Percentiles rank a stretch among this genome's conserved stretches.
These are phyloP conservation scores for Microstegium vimineum DNA, from an alignment of 176 grass and related monocot species.

Conservation along the genomic window DNA sequence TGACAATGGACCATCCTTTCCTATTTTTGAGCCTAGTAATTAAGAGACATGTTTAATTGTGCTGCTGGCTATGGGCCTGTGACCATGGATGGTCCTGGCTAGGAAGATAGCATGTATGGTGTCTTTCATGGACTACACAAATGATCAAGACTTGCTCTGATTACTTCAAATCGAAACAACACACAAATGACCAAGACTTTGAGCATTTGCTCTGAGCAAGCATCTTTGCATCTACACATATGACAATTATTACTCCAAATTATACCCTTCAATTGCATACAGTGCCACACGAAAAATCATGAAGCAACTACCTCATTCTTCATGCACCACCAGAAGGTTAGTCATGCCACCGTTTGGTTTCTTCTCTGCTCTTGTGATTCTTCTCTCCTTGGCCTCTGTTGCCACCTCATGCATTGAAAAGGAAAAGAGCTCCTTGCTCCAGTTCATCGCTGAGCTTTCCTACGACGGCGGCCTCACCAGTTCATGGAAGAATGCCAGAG, in stretches of 20 bases:
- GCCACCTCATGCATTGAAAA: background rate
- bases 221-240: background rate
- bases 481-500: background rate
- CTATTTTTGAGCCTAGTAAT: background rate
- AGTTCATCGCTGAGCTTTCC: background rate
- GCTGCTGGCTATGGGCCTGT: background rate
- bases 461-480: background rate
- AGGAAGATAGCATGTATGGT: background rate
- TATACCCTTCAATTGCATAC: background rate
- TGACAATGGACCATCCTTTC: background rate
- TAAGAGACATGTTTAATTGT: background rate
- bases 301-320: background rate
- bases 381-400: background rate
- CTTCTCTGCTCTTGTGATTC: background rate
- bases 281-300: background rate
- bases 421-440: slow-evolving; percentile 26
- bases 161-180: background rate
- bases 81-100: background rate
- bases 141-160: background rate
- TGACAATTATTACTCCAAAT: background rate
- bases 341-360: too few species aligned
- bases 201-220: background rate
- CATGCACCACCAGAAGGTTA: background rate
- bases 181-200: background rate
- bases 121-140: background rate